Evolutionary conservation across 2,329 filamentous ascomycete species (phyloP), one percentile per base, ranked within the genome.

Genomic region (Aspergillus arachidicola): DNA sequence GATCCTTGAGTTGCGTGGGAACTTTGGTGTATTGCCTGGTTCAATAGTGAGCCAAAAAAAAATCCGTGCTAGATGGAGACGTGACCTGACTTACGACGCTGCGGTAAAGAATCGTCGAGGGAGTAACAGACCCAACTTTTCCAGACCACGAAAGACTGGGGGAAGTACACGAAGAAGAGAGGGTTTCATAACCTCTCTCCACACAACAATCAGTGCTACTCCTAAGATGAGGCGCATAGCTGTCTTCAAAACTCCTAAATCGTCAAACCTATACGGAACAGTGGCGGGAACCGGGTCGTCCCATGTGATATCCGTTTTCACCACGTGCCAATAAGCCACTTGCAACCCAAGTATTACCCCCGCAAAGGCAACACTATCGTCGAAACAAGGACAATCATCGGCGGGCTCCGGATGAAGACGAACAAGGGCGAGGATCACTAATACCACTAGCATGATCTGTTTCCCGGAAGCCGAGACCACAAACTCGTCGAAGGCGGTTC

Each of bases 321-420:
- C 85, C 71, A 91, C 92, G 71, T 93, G 91, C 94, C 94, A 98
- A 9, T 88, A 90, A 11, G 91, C 94, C 64, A 91, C 79, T 72
- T 96, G 91, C 54, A 92, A 82, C 0, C 95, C 95, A 70, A 97
- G 91, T 60, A 96, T 85, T 26, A 97, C 94, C 1, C 92, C 94
- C 23, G 93, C 90, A 78, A 98, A 98, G 4, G 94, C 90, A 56
- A 98, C 92, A 71, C 92, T 96, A 79, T 98, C 94, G 75, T 98
- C 94, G 74, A 96, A 98, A 77, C 94, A 98, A 5, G 94, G 94
- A 70, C 95, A 99, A 76, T 97, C 93, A 75, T 99, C 95, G 1
- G 93, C 95, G 0, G 95, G 95, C 73, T 99, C 95, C 0, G 95
- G 95, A 73, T 99, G 94, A 36, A 97, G 89, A 62, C 94, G 89